Conservation (phyloP, 2,329 filamentous ascomycete species). For the Mycogone perniciosa region DNA sequence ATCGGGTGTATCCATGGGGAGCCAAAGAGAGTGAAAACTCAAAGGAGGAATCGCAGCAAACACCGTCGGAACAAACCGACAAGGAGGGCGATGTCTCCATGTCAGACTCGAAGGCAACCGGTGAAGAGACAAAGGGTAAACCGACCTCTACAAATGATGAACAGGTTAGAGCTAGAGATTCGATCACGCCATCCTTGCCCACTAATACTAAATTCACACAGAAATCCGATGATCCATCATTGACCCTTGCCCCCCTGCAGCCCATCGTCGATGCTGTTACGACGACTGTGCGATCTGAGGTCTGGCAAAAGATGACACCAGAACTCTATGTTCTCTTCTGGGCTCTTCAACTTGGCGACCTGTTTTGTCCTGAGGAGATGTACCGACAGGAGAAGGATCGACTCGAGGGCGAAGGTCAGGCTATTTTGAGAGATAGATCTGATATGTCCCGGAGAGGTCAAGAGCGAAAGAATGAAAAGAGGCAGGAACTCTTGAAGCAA, state of each 20-base stretch:
- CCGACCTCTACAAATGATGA: slow-evolving; percentile 23
- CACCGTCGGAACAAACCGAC: slow-evolving; percentile 31
- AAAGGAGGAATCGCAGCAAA: slow-evolving; percentile 22
- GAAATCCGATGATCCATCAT: slow-evolving; percentile 30
- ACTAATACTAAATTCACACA: slow-evolving; percentile 22
- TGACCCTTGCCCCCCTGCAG: slow-evolving; percentile 45
- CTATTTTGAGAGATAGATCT: slow-evolving; percentile 63
- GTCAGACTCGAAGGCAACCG: slow-evolving; percentile 30
- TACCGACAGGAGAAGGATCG: slow-evolving; percentile 72
- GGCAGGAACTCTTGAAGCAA: slow-evolving; percentile 61
- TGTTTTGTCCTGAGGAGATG: slow-evolving; percentile 67
- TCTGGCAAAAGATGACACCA: slow-evolving; percentile 65
- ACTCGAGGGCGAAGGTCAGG: slow-evolving; percentile 59
- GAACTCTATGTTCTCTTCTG: slow-evolving; percentile 90
- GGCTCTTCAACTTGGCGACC: slow-evolving; percentile 77
- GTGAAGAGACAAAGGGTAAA: slow-evolving; percentile 21
- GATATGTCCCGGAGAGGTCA: slow-evolving; percentile 63
- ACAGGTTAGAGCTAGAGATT: slow-evolving; percentile 24
- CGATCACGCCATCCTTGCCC: slow-evolving; percentile 10
- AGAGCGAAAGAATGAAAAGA: slow-evolving; percentile 58
- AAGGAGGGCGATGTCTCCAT: slow-evolving; percentile 54
- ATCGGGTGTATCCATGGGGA: slow-evolving; percentile 48
- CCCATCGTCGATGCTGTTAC: slow-evolving; percentile 66
- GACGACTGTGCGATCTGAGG: slow-evolving; percentile 51
- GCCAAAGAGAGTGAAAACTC: slow-evolving; percentile 25